Evolutionary conservation across 805 yeast genomes (phyloP).

Genomic region (Candida argentea): DNA sequence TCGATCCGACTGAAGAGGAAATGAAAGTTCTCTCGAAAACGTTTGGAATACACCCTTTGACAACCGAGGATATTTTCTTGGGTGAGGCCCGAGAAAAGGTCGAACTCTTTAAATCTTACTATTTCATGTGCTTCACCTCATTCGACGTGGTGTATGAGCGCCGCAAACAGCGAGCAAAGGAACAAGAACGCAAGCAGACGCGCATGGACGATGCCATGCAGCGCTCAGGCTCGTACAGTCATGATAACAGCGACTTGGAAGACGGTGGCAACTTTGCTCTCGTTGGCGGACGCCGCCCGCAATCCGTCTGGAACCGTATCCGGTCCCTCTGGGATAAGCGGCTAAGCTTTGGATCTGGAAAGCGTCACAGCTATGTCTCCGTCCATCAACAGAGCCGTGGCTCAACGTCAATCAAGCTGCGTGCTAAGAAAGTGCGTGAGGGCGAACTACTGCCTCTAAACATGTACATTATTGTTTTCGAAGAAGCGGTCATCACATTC

Average conservation of each 20-base stretch:
- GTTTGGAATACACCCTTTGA: constrained; percentile 91
- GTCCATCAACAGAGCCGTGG: constrained; percentile 6
- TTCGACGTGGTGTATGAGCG: constrained; percentile 64
- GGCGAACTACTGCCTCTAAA: constrained; percentile 78
- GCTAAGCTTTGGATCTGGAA: background rate
- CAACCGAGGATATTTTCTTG: constrained; percentile 87
- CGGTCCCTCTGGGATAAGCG: background rate
- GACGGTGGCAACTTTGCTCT: constrained; percentile 4
- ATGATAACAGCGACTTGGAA: constrained; percentile 10
- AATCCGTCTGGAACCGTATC: background rate
- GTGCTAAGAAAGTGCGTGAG: constrained; percentile 25
- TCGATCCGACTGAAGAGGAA: constrained; percentile 93
- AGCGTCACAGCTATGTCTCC: constrained; percentile 1
- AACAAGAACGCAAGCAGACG: constrained; percentile 28
- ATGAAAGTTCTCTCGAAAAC: constrained; percentile 87
- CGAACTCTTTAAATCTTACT: constrained; percentile 83
- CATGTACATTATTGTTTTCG: constrained; percentile 87
- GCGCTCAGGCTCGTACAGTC: constrained; percentile 1
- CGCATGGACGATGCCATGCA: constrained; percentile 25
- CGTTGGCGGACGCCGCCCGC: constrained; percentile 3
- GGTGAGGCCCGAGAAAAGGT: constrained; percentile 96
- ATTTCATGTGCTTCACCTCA: constrained; percentile 73
- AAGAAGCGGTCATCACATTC: constrained; percentile 84
- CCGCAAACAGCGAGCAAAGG: constrained; percentile 40
- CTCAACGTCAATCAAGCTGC: constrained; percentile 13